These are phyloP conservation scores for Salix purpurea DNA, from an alignment of 345 rosid species.

Conservation along the genomic window DNA sequence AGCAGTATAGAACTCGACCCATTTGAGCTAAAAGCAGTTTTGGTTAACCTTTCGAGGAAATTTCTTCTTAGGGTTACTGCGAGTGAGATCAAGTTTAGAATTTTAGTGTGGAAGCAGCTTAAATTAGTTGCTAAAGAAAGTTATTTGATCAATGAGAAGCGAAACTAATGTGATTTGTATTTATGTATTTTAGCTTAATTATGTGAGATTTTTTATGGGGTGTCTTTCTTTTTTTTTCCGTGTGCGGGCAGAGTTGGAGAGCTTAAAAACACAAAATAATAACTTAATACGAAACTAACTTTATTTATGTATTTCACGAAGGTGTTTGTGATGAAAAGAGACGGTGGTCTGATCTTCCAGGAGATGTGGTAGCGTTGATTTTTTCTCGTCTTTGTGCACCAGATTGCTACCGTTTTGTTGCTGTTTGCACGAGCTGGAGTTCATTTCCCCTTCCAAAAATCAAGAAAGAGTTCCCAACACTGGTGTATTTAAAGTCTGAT, in stretches of 20 bases:
- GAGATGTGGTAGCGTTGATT: too few species aligned
- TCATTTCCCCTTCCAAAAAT: too few species aligned
- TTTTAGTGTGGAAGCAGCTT: background rate
- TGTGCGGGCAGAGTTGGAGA: conserved; percentile 66
- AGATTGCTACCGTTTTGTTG: too few species aligned
- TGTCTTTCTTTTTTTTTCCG: background rate
- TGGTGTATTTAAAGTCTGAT: too few species aligned
- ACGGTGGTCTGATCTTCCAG: too few species aligned
- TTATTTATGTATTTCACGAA: too few species aligned
- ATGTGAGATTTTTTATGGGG: background rate
- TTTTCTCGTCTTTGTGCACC: too few species aligned
- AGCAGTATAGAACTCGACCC: background rate
- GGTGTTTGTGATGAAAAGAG: too few species aligned
- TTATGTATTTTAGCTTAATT: background rate
- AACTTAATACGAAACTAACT: too few species aligned
- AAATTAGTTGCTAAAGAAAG: background rate
- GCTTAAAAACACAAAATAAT: conserved; percentile 27
- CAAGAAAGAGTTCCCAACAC: too few species aligned
- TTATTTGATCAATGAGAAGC: background rate
- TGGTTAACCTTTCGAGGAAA: background rate
- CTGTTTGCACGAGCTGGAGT: too few species aligned
- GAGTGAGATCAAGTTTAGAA: background rate
- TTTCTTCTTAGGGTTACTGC: background rate
- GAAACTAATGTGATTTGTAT: background rate
- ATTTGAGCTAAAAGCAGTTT: background rate